phyloP scores from a whole-genome alignment of 805 yeast species.

The Nakazawaea molendinolei region DNA sequence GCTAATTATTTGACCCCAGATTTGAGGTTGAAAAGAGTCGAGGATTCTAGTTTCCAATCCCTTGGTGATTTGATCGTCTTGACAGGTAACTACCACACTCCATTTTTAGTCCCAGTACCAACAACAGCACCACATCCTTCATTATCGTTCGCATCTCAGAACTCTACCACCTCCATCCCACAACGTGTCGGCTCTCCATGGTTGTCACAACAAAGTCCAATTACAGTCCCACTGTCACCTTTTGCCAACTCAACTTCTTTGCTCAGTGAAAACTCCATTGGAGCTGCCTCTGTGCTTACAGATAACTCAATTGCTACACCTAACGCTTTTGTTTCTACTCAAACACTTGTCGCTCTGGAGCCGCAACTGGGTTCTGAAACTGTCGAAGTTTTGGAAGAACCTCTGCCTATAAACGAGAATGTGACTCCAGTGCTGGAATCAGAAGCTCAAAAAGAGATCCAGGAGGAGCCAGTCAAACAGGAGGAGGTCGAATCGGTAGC shows the following conservation, averaged over 20 bases:
- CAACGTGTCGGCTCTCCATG: constrained; percentile 12
- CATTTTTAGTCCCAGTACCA: constrained; percentile 52
- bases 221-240: constrained; percentile 7
- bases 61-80: constrained; percentile 46
- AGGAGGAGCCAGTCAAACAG: background rate
- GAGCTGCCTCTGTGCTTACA: too few species aligned
- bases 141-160: constrained; percentile 4
- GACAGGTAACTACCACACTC: constrained; percentile 44
- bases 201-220: constrained; percentile 6
- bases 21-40: constrained; percentile 52
- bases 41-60: constrained; percentile 41
- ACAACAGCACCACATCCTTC: constrained; percentile 9
- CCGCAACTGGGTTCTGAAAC: too few species aligned
- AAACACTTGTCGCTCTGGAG: too few species aligned
- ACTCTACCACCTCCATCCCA: constrained; percentile 9
- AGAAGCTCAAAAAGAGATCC: too few species aligned
- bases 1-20: constrained; percentile 51
- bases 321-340: too few species aligned
- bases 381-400: too few species aligned
- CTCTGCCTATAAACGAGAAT: too few species aligned
- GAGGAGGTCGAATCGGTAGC: constrained; percentile 8
- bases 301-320: too few species aligned
- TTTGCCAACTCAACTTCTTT: constrained; percentile 1
- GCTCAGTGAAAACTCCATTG: constrained; percentile 1
- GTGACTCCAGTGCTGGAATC: too few species aligned